phyloP scores from a whole-genome alignment of 108 stramenopile species.

The Conticribra weissflogii region DNA sequence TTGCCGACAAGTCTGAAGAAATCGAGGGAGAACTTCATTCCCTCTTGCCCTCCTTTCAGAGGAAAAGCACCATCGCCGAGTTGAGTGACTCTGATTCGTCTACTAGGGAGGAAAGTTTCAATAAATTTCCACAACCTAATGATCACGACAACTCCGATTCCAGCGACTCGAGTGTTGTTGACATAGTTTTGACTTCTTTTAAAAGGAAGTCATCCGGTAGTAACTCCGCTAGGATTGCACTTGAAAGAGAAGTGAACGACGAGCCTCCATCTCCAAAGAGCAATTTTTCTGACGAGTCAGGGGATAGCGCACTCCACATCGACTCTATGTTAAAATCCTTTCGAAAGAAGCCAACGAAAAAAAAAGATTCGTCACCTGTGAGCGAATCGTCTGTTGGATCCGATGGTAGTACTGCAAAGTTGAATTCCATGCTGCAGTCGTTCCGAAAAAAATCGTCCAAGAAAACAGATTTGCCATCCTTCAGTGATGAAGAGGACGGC shows the following conservation, averaged over 20 bases:
- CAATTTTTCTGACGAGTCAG: no score
- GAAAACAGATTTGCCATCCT: neutral
- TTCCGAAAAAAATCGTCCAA: constrained; percentile 3
- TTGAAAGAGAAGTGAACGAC: no score
- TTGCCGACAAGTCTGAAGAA: constrained; percentile 6
- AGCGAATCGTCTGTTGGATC: no score
- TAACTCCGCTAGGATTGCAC: no score
- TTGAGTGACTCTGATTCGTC: neutral
- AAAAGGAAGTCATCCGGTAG: no score
- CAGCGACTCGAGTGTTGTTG: no score
- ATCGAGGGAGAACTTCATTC: constrained; percentile 17
- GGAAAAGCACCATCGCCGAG: neutral
- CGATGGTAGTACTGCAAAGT: neutral
- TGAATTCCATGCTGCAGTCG: neutral
- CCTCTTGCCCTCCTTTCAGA: neutral
- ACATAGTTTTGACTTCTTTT: no score
- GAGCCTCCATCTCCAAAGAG: no score
- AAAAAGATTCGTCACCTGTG: no score
- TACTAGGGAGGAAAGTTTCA: neutral
- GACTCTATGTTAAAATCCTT: no score
- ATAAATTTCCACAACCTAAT: neutral
- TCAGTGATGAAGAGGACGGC: neutral
- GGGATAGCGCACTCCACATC: no score
- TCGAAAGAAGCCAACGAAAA: no score
- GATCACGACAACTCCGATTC: neutral